These are phyloP conservation scores for Byssothecium circinans DNA, from an alignment of 2,329 filamentous ascomycete species.

Conservation along the genomic window DNA sequence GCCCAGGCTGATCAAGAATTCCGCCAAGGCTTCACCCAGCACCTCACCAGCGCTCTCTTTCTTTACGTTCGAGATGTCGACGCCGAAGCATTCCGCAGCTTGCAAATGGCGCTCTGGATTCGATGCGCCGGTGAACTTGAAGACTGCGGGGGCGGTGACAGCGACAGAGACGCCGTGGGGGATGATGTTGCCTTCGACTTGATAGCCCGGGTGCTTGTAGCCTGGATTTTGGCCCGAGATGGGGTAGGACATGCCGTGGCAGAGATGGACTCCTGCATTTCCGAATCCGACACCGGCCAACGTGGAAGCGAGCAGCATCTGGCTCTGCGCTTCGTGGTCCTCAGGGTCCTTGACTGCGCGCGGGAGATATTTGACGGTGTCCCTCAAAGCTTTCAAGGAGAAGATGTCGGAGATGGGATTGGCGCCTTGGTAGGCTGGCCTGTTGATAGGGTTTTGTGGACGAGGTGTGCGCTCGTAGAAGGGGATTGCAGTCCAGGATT, in stretches of 20 bases:
- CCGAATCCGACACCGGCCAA: constrained; percentile 95
- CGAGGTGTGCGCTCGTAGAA: constrained; percentile 83
- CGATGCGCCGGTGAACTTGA: constrained; percentile 86
- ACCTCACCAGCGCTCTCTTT: constrained; percentile 87
- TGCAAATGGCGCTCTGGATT: constrained; percentile 91
- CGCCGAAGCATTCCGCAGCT: constrained; percentile 87
- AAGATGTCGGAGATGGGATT: constrained; percentile 99
- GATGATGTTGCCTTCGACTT: constrained; percentile 75
- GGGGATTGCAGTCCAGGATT: constrained; percentile 97
- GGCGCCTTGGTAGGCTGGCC: constrained; percentile 93
- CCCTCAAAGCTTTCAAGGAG: constrained; percentile 78
- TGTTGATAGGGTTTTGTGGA: constrained; percentile 83
- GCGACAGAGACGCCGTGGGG: constrained; percentile 95
- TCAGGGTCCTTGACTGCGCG: constrained; percentile 84
- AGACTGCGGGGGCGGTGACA: constrained; percentile 89
- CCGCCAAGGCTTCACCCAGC: constrained; percentile 76
- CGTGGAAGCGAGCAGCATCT: constrained; percentile 95
- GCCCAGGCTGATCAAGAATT: constrained; percentile 80
- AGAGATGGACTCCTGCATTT: constrained; percentile 92
- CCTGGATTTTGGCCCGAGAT: constrained; percentile 93
- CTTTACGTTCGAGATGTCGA: constrained; percentile 86
- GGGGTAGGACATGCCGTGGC: constrained; percentile 93
- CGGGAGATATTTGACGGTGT: constrained; percentile 89
- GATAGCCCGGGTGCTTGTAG: constrained; percentile 87
- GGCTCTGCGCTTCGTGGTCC: constrained; percentile 86